phyloP scores from a whole-genome alignment of 2,329 filamentous ascomycete genomes.

The Byssoonygena ceratinophila region DNA sequence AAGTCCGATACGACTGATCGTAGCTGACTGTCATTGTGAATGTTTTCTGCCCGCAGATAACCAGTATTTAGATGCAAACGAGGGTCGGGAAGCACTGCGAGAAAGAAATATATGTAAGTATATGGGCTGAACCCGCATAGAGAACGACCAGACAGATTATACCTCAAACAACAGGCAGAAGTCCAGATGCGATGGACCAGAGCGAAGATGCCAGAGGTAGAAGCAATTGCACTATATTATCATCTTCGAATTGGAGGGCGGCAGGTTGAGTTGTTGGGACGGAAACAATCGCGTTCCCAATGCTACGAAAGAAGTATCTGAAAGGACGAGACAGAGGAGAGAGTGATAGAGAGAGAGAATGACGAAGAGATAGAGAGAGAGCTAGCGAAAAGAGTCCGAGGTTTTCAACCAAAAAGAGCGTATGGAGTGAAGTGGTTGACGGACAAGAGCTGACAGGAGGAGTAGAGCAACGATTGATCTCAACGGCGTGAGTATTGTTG shows the following conservation, averaged over 20 bases:
- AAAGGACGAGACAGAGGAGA: constrained; percentile 22
- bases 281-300: constrained; percentile 1
- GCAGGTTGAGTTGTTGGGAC: not conserved
- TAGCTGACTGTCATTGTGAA: constrained; percentile 64
- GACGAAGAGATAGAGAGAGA: constrained; percentile 18
- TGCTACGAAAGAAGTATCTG: constrained; percentile 12
- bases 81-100: constrained; percentile 11
- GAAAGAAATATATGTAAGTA: not conserved
- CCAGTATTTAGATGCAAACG: constrained; percentile 11
- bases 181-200: not conserved
- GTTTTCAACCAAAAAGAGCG: constrained; percentile 2
- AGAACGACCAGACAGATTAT: no score
- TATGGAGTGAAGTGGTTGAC: constrained; percentile 15
- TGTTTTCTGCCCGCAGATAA: constrained; percentile 35
- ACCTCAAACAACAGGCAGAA: constrained; percentile 3
- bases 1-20: constrained; percentile 59
- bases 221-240: not conserved
- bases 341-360: constrained; percentile 21
- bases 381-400: not conserved
- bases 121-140: not conserved
- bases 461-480: not conserved
- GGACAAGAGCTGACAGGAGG: not conserved
- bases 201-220: not conserved
- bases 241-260: constrained; percentile 5
- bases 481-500: not conserved